phyloP scores from a whole-genome alignment of 257 asterid species.

The Apocynum venetum region DNA sequence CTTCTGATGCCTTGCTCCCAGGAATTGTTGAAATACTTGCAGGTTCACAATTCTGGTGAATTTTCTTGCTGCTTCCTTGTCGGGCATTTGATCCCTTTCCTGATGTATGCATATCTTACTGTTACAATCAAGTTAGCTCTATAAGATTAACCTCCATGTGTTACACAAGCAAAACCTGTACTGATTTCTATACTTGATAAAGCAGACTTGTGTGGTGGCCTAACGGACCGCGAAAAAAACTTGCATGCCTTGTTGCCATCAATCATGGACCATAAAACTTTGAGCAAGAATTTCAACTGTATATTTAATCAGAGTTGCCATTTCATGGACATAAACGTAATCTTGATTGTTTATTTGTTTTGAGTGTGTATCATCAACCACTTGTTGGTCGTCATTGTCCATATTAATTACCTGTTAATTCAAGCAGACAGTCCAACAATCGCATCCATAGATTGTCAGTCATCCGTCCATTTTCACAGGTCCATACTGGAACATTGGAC shows the following conservation, averaged over 20 bases:
- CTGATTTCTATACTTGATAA: not conserved
- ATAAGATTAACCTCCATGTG: not conserved
- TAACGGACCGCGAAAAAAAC: not conserved
- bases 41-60: not conserved
- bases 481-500: slow-evolving; percentile 2
- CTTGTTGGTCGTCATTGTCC: not conserved
- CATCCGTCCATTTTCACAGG: slow-evolving; percentile 2
- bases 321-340: not conserved
- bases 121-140: not conserved
- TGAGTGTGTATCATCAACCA: not conserved
- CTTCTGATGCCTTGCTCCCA: slow-evolving; percentile 2
- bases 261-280: not conserved
- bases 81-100: not conserved
- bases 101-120: not conserved
- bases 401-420: not conserved
- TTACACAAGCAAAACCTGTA: not conserved
- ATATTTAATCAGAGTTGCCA: not conserved
- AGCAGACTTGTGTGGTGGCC: slow-evolving; percentile 1
- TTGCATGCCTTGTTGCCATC: not conserved
- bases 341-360: not conserved
- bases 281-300: not conserved
- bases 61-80: not conserved
- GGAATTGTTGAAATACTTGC: slow-evolving; percentile 2
- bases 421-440: not conserved
- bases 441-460: slow-evolving; percentile 1